phyloP scores from a whole-genome alignment of 163 green algal species.

The Coccomyxa subellipsoidea region DNA sequence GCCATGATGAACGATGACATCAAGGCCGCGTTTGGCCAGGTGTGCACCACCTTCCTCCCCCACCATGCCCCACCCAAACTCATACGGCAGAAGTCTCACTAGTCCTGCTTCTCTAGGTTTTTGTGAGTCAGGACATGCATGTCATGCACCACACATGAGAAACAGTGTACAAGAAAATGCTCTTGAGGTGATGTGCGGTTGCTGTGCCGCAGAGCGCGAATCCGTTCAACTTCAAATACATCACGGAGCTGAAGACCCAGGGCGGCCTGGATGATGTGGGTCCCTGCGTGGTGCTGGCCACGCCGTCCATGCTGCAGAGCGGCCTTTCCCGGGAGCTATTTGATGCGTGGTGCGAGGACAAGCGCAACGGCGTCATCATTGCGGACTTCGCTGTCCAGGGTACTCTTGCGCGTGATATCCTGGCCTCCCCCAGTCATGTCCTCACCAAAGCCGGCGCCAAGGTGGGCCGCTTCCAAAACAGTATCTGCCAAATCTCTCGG shows the following conservation, averaged over 20 bases:
- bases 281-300: conserved; percentile 95
- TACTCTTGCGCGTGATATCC: conserved; percentile 92
- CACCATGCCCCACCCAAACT: too few species aligned
- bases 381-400: conserved; percentile 87
- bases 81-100: too few species aligned
- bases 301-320: conserved; percentile 87
- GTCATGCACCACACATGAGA: too few species aligned
- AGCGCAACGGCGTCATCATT: conserved; percentile 81
- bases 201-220: conserved; percentile 64
- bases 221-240: conserved; percentile 94
- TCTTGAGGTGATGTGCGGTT: neutral
- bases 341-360: conserved; percentile 91
- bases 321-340: conserved; percentile 85
- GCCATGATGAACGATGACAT: conserved; percentile 98
- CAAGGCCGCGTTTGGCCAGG: conserved; percentile 51
- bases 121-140: too few species aligned
- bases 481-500: too few species aligned
- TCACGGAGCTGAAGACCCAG: conserved; percentile 73
- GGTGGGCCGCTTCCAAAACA: conserved; percentile 38
- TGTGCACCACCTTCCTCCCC: too few species aligned
- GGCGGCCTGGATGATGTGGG: conserved; percentile 78
- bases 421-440: conserved; percentile 78
- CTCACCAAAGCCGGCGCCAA: conserved; percentile 66
- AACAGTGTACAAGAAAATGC: too few species aligned
- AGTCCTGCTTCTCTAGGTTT: too few species aligned